These are phyloP conservation scores for Aspergillus sp. DNA, from an alignment of 2,329 filamentous ascomycete species.

Conservation along the genomic window DNA sequence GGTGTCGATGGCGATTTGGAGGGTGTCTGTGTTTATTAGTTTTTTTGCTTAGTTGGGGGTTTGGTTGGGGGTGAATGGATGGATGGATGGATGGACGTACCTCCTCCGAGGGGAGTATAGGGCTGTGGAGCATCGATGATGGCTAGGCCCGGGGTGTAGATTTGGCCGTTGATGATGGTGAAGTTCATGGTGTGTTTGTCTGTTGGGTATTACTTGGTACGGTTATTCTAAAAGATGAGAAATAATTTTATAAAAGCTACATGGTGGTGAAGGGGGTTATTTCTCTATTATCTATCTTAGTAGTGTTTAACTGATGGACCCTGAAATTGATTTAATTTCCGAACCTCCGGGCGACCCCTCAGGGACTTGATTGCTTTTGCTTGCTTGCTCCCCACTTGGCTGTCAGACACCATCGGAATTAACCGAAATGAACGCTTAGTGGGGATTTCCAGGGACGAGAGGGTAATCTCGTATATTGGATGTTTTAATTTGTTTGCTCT, in stretches of 20 bases:
- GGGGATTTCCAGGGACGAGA: background rate
- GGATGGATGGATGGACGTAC: conserved; percentile 42
- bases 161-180: conserved; percentile 65
- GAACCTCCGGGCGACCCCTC: background rate
- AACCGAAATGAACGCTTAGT: background rate
- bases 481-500: background rate
- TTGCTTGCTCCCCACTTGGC: background rate
- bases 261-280: no score
- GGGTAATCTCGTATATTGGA: background rate
- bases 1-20: conserved; percentile 68
- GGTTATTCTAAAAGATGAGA: no score
- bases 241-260: no score
- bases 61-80: background rate
- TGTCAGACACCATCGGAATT: background rate
- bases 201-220: no score
- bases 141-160: conserved; percentile 69
- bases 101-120: conserved; percentile 63
- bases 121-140: conserved; percentile 68
- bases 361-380: background rate
- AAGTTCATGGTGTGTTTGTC: conserved; percentile 44
- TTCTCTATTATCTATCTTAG: no score
- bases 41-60: background rate
- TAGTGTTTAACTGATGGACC: background rate
- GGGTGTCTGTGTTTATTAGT: conserved; percentile 35
- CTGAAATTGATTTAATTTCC: background rate